Evolutionary conservation across 2,329 filamentous ascomycete species (phyloP).

Genomic region (Berkeleyomyces basicola): DNA sequence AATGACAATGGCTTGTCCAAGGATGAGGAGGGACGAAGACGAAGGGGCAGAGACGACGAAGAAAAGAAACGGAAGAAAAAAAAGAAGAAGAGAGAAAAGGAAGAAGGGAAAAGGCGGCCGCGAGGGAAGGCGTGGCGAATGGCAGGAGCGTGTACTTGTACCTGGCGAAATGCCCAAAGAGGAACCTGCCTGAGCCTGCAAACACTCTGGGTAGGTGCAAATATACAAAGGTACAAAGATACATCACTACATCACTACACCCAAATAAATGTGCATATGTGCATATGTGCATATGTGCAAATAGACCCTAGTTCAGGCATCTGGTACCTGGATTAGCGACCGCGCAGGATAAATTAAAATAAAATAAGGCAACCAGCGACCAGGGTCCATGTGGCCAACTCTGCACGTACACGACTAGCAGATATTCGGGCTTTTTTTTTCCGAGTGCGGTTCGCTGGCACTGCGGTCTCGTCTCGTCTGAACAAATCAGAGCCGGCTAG

Average conservation of each 20-base stretch:
- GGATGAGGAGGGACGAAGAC: conserved; percentile 17
- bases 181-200: background rate
- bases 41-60: conserved; percentile 10
- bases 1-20: conserved; percentile 19
- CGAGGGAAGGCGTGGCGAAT: conserved; percentile 1
- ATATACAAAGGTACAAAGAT: background rate
- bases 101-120: background rate
- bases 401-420: too few relatives aligned
- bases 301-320: too few relatives aligned
- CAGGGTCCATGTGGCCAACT: background rate
- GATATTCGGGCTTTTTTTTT: background rate
- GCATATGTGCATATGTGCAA: too few relatives aligned
- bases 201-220: background rate
- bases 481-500: background rate
- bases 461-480: background rate
- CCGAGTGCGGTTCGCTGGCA: background rate
- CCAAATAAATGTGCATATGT: too few relatives aligned
- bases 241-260: background rate
- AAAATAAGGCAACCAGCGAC: background rate
- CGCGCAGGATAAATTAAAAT: background rate
- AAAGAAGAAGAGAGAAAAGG: conserved; percentile 3
- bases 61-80: background rate
- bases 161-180: background rate
- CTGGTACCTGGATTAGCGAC: too few relatives aligned
- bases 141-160: background rate